Percentiles rank a stretch among this genome's conserved stretches.
These are phyloP conservation scores for Colletotrichum paranaense DNA, from an alignment of 2,329 filamentous ascomycete species.

Conservation along the genomic window DNA sequence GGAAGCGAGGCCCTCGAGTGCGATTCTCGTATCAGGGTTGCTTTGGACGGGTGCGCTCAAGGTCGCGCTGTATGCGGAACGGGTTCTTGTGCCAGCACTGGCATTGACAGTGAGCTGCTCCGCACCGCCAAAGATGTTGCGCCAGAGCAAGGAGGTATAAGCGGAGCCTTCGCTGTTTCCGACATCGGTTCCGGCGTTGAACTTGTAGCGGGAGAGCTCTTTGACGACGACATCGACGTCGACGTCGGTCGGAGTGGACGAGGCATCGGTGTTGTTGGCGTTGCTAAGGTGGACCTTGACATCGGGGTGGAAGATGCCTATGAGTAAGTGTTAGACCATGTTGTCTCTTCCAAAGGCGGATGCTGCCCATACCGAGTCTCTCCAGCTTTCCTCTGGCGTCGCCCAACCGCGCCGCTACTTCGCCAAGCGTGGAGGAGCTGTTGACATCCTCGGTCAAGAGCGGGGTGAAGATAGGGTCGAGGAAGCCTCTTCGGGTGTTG, in stretches of 20 bases:
- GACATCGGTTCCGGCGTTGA: constrained; percentile 95
- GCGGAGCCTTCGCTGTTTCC: constrained; percentile 95
- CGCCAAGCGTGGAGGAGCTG: constrained; percentile 79
- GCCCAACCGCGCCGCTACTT: constrained; percentile 80
- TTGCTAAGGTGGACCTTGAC: constrained; percentile 87
- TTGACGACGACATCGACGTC: constrained; percentile 85
- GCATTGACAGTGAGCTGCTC: constrained; percentile 90
- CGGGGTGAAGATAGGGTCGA: constrained; percentile 83
- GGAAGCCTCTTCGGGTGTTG: constrained; percentile 85
- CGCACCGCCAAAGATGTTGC: constrained; percentile 94
- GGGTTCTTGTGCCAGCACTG: constrained; percentile 87
- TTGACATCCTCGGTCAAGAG: constrained; percentile 76
- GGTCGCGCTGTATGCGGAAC: constrained; percentile 89
- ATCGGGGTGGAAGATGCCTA: constrained; percentile 88
- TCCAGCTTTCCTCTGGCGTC: constrained; percentile 79
- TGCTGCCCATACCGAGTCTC: constrained; percentile 75
- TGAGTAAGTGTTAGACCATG: constrained; percentile 38
- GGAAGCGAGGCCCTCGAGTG: constrained; percentile 84
- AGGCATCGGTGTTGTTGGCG: constrained; percentile 74
- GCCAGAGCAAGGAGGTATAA: constrained; percentile 86
- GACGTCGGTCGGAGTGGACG: constrained; percentile 79
- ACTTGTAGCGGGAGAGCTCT: constrained; percentile 84
- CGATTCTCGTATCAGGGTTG: constrained; percentile 83
- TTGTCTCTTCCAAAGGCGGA: constrained; percentile 15
- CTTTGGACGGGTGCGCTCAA: constrained; percentile 83